Evolutionary conservation across 495 filamentous ascomycete species (phyloP), one percentile per base, ranked within the genome.

Genomic region (Penicillium dipodomyicola): DNA sequence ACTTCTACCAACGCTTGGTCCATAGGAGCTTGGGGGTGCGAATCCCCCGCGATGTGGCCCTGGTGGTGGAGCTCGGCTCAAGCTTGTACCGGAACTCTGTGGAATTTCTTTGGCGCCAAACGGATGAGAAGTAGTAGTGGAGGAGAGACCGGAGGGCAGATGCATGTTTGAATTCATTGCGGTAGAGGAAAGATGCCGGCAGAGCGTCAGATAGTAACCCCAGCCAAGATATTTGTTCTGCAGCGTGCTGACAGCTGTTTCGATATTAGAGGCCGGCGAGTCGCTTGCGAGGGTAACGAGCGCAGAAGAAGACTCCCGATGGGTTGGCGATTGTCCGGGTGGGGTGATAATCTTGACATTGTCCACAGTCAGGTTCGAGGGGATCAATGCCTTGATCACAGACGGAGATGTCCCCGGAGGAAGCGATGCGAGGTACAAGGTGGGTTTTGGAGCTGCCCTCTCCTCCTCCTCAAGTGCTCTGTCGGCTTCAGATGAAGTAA

Each of bases 181-280:
- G 14, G 89, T 86, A 3, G 92, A 96, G 4, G 92, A 94, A 19
- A 96, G 83, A 72, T 94, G 87, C 22, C 91, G 80, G 35, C 90
- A 87, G 35, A 96, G 75, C 5, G 83, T 84, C 4, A 97, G 77
- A 70, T 92, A 91, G 71, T 88, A 94, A 0, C 93, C 93, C 62
- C 80, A 89, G 14, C 93, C 93, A 14, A 97, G 79, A 67, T 97
- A 97, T 58, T 81, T 84, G 40, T 95, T 91, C 55, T 96, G 91
- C 25, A 97, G 74, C 1, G 80, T 65, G 62, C 85, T 90, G 30
- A 96, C 89, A 2, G 85, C 81, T 22, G 82, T 78, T 64, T 97
- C 92, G 27, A 97, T 95, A 47, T 96, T 90, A 33, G 85, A 87
- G 6, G 86, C 87, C 0, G 91, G 84, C 0, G 92, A 92, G 53